Base-by-base conservation (phyloP, 176 grass and related monocot genomes). In the Triticum timopheevii region DNA sequence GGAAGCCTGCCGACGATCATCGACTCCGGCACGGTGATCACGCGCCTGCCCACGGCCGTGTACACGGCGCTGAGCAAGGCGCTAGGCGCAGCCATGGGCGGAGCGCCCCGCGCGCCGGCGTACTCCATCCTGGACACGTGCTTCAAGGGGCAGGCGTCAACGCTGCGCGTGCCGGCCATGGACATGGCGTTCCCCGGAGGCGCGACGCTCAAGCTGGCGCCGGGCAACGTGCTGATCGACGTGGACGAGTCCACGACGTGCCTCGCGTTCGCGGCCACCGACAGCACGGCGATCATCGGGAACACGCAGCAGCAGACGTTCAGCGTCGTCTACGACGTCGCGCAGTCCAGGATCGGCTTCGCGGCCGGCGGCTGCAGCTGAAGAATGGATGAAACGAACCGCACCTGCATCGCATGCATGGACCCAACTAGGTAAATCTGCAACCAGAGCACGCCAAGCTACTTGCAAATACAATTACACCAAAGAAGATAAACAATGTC, bases 261-360 rank as follows among this genome's bases (percentile, higher is more conserved):
- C 89, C 87, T 97, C 20, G 92, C 95, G n/a, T 97, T 97, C 27
- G 90, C 92, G 3, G 69, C 90, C 33, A 62, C 95, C 0, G 63
- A 86, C 27, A 84, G 78, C 80, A 74, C 76, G 15, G 79, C 84
- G 2, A 97, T 97, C 91, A 73, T 97, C 79, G 95, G 92, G 28
- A 97, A 97, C 90, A 93, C 80, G 45, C 95, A 97, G 83, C 95
- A 97, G 83, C 95, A 95, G 87, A 86, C 92, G 31, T 97, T 97
- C 73, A 91, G 89, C 28, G 69, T 97, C 22, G 54, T 88, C 19
- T 97, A 95, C 73, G 95, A 97, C 67, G 90, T 95, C 12, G 81
- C 75, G 10, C 79, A 78, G 7, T 91, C 86, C 4, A 97, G 42
- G 82, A 86, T 97, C 71, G 92, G 95, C 61, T 95, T 97, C 65